phyloP scores from a whole-genome alignment of 805 yeast genomes.

The Kluyveromyces starmeri region DNA sequence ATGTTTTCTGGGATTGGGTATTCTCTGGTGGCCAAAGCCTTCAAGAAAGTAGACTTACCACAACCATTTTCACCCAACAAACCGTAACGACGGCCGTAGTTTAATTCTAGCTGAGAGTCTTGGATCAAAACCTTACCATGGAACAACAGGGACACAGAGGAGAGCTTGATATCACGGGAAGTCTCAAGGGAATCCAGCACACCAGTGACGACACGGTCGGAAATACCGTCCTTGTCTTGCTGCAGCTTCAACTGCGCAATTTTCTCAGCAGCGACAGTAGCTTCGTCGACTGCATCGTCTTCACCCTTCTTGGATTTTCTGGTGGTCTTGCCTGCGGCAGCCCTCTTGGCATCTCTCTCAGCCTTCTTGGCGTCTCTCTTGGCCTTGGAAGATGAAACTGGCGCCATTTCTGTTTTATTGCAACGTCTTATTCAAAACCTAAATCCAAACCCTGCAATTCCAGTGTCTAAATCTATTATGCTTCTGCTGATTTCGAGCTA shows the following conservation, averaged over 20 bases:
- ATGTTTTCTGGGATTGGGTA: conserved; percentile 88
- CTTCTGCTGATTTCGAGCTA: too few species aligned
- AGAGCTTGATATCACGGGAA: conserved; percentile 87
- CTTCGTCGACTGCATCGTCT: conserved; percentile 40
- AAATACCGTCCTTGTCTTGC: conserved; percentile 85
- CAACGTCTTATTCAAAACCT: too few species aligned
- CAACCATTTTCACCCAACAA: conserved; percentile 97
- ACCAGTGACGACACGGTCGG: conserved; percentile 98
- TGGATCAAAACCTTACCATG: conserved; percentile 96
- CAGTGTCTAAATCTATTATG: too few species aligned
- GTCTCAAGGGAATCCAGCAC: conserved; percentile 83
- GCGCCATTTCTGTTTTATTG: conserved; percentile 23
- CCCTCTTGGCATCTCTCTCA: conserved; percentile 95
- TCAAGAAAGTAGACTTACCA: conserved; percentile 93
- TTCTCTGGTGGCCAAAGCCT: conserved; percentile 92
- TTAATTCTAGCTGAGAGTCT: conserved; percentile 85
- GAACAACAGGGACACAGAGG: conserved; percentile 85
- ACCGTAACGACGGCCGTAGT: conserved; percentile 97
- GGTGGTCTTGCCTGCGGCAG: conserved; percentile 59
- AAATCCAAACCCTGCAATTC: too few species aligned
- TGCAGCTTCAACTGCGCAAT: conserved; percentile 84
- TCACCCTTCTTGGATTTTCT: conserved; percentile 47
- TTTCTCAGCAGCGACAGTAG: conserved; percentile 58
- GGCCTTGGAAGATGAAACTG: conserved; percentile 86
- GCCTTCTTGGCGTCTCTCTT: conserved; percentile 95